Percentiles rank a stretch among this genome's conserved stretches.
Conservation (phyloP, 2,329 filamentous ascomycete species). For the Aureobasidium sp. region DNA sequence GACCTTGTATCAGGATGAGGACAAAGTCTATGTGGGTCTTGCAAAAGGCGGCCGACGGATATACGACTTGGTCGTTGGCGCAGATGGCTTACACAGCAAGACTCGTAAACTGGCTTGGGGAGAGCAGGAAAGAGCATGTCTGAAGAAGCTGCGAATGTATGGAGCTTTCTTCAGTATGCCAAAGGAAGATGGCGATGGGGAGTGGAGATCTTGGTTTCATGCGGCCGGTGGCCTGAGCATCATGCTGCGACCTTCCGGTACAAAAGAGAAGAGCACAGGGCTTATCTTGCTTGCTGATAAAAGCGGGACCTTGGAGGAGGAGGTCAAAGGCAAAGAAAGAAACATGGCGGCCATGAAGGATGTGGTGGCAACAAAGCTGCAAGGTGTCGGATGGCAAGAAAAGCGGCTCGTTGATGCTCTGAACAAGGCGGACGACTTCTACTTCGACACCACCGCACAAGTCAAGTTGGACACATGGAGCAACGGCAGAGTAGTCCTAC, state of each 20-base stretch:
- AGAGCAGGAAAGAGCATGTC: conserved; percentile 17
- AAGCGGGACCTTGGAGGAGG: conserved; percentile 13
- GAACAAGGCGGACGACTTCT: conserved; percentile 26
- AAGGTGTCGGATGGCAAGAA: conserved; percentile 27
- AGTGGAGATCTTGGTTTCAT: conserved; percentile 28
- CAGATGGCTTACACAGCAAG: conserved; percentile 27
- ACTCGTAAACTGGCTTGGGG: conserved; percentile 27
- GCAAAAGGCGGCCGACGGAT: conserved; percentile 20
- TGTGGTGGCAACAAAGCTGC: conserved; percentile 23
- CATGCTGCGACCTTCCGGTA: conserved; percentile 27
- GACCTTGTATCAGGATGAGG: conserved; percentile 22
- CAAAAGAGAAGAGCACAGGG: conserved; percentile 21
- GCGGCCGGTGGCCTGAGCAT: conserved; percentile 25
- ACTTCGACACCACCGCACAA: conserved; percentile 24
- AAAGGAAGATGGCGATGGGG: conserved; percentile 21
- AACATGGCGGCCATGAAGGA: conserved; percentile 22
- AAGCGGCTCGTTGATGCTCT: conserved; percentile 33
- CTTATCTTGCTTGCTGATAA: conserved; percentile 24
- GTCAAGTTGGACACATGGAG: conserved; percentile 28
- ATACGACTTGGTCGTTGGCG: conserved; percentile 29
- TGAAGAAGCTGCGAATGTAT: conserved; percentile 25
- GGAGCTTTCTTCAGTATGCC: conserved; percentile 29
- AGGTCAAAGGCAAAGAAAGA: not conserved
- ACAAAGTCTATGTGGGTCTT: conserved; percentile 24
- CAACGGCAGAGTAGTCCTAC: conserved; percentile 26